Base-by-base conservation (phyloP, 805 yeast genomes). In the Dipodascus geniculatus region DNA sequence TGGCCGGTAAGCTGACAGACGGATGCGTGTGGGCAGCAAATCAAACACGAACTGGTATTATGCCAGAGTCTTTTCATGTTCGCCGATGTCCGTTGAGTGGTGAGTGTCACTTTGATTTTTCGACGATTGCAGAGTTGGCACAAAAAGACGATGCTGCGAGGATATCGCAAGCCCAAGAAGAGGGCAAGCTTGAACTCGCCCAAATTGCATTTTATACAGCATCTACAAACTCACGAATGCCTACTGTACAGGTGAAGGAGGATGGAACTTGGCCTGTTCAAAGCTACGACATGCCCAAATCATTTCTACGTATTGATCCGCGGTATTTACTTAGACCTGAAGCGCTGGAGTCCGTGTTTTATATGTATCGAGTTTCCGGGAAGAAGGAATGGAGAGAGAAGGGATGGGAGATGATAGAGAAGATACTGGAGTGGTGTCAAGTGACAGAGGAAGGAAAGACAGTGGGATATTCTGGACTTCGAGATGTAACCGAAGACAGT, bases 281-380 rank as follows among this genome's bases (percentile, higher is more conserved):
- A 4, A 68, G 66, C n/a, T 60, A 54, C 50, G 65, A 61, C 38
- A 48, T 51, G 57, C 65, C 65, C 8, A 50, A 52, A 16, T 57
- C 61, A 14, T 59, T 55, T 42, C 11, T 51, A 6, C 20, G 48
- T 3, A 57, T 66, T 53, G 68, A 65, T 20, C 64, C 74, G 1
- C 55, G 68, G 48, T 78, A 71, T 55, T 64, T 77, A n/a, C 64
- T 82, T 22, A 71, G 84, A 22, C 83, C 87, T 0, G 83, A 81
- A 60, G 75, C 81, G 19, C 74, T 82, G 48, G 85, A 82, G 61
- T 77, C 85, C 0, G 71, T 83, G 2, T 78, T 78, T 58, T 74
- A 77, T 60, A 68, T 81, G 67, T 81, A 78, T 58, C 70, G 86
- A 54, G 71, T 79, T 51, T 81, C 85, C 0, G 83, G 83, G 3